phyloP scores from a whole-genome alignment of 2,329 filamentous ascomycete species.

The Alternaria ethzedia region DNA sequence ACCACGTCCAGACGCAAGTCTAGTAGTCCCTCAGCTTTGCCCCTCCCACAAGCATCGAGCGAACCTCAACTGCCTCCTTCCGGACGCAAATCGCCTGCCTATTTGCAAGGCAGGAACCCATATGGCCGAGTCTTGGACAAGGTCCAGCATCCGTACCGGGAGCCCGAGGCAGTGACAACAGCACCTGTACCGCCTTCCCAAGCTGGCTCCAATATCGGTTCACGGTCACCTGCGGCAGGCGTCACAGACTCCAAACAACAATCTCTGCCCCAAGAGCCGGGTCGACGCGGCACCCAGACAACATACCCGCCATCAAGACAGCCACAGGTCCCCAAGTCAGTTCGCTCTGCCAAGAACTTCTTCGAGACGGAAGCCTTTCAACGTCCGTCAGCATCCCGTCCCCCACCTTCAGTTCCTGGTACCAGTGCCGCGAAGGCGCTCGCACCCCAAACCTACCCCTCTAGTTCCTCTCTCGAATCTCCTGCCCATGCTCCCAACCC shows the following conservation, averaged over 20 bases:
- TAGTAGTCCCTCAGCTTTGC: slow-evolving; percentile 11
- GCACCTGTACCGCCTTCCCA: slow-evolving; percentile 25
- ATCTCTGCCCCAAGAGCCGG: slow-evolving; percentile 6
- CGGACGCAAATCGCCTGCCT: slow-evolving; percentile 32
- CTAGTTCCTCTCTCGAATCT: neutral
- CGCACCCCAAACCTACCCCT: neutral
- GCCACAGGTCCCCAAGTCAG: slow-evolving; percentile 25
- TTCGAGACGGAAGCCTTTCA: slow-evolving; percentile 38
- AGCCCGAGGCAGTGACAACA: slow-evolving; percentile 3
- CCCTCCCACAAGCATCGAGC: slow-evolving; percentile 4
- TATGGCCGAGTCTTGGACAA: slow-evolving; percentile 39
- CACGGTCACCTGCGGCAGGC: slow-evolving; percentile 25
- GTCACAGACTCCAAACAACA: slow-evolving; percentile 27
- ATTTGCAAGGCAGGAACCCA: slow-evolving; percentile 41
- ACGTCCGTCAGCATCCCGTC: slow-evolving; percentile 11
- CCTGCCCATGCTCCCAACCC: slow-evolving; percentile 3
- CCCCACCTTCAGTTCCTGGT: slow-evolving; percentile 15
- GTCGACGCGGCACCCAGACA: slow-evolving; percentile 6
- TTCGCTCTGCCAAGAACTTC: slow-evolving; percentile 34
- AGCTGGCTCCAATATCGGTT: slow-evolving; percentile 25
- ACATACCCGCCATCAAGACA: slow-evolving; percentile 10
- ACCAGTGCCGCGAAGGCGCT: slow-evolving; percentile 6
- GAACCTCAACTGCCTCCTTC: slow-evolving; percentile 8
- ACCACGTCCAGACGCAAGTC: slow-evolving; percentile 13
- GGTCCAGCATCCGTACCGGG: slow-evolving; percentile 29